Conservation (phyloP, 2,329 filamentous ascomycete species). For the Xylaria sp. region DNA sequence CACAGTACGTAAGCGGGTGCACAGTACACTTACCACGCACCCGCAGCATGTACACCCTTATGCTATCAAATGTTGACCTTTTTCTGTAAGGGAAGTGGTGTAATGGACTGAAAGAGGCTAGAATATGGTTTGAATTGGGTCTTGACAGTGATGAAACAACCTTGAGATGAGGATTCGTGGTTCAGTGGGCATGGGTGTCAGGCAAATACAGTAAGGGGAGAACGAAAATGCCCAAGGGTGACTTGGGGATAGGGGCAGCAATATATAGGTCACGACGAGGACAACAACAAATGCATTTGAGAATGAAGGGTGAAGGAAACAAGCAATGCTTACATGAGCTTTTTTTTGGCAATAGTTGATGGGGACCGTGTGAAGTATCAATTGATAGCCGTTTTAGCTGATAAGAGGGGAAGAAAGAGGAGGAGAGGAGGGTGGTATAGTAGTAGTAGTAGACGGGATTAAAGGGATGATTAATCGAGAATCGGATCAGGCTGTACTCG, state of each 20-base stretch:
- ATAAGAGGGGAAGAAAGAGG: not conserved
- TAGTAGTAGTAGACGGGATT: too few relatives aligned
- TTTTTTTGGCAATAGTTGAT: not conserved
- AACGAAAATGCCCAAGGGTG: too few relatives aligned
- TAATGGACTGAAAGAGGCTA: not conserved
- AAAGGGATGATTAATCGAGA: not conserved
- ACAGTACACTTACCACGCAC: too few relatives aligned
- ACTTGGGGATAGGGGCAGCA: not conserved
- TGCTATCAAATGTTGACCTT: not conserved
- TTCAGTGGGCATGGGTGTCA: not conserved
- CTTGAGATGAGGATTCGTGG: not conserved
- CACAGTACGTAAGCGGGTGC: too few relatives aligned
- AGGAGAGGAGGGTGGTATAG: too few relatives aligned
- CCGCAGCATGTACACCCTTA: not conserved
- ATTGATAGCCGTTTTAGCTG: not conserved
- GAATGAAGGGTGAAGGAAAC: not conserved
- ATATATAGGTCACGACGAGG: not conserved
- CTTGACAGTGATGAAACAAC: not conserved
- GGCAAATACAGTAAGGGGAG: not conserved
- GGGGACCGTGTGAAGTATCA: not conserved
- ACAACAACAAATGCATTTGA: too few relatives aligned
- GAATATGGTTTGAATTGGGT: not conserved
- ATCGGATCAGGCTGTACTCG: not conserved
- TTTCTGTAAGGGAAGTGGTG: not conserved
- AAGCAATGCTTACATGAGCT: not conserved